Conservation (phyloP, 176 grass and related monocot species). For the Carex myosuroides region DNA sequence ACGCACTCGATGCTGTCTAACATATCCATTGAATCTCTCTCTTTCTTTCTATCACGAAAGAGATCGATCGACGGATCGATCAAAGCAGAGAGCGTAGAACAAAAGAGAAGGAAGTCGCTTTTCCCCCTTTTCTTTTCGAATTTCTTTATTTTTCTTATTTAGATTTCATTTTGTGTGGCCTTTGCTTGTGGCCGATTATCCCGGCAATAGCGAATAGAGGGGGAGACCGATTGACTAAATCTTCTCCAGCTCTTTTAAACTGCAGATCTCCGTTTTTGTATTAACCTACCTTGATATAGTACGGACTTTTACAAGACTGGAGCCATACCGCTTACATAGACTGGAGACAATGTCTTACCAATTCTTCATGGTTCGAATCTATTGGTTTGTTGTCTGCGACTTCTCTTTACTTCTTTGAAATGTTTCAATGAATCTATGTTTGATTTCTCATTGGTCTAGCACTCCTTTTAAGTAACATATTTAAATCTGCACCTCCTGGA, state of each 20-base stretch:
- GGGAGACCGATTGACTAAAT: not conserved
- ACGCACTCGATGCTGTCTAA: constrained; percentile 57
- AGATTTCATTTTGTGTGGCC: not conserved
- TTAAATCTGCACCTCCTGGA: too few relatives aligned
- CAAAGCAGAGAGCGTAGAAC: constrained; percentile 16
- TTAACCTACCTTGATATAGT: not conserved
- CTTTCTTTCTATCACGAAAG: not conserved
- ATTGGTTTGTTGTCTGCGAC: not conserved
- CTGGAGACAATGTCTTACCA: not conserved
- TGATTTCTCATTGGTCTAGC: too few relatives aligned
- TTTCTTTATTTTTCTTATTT: constrained; percentile 2
- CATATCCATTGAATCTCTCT: constrained; percentile 33
- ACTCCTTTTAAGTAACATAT: too few relatives aligned
- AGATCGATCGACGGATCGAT: constrained; percentile 12
- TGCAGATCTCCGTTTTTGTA: not conserved
- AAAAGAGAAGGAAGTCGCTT: not conserved
- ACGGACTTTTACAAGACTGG: not conserved
- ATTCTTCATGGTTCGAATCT: not conserved
- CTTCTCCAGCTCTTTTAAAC: not conserved
- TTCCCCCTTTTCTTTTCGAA: constrained; percentile 2
- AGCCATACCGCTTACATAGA: not conserved
- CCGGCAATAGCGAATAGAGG: not conserved
- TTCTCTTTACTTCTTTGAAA: not conserved
- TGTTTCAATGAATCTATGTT: not conserved
- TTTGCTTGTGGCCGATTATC: not conserved